Evolutionary conservation across 176 grass and related monocot genomes (phyloP), one percentile per base, ranked within the genome.

Genomic region (Raddia distichophylla): DNA sequence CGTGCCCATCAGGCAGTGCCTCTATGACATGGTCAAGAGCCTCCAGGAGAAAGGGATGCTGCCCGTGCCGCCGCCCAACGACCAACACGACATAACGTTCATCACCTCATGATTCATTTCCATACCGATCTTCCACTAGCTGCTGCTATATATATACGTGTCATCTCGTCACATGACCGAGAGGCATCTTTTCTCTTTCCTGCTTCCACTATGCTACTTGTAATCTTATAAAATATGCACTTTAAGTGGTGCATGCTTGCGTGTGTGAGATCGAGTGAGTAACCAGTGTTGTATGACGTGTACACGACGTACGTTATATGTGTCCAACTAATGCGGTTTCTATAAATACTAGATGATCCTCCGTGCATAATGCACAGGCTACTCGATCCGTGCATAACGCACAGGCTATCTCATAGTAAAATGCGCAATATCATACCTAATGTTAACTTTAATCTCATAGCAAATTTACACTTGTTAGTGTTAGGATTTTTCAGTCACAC

Each of bases 21-120:
- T 88, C 22, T 80, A 88, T 81, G 86, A 84, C 55, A 88, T 75
- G 3, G 86, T 88, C 3, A 73, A 74, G 50, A 88, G 81, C 75
- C 81, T 88, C n/a, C 86, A 88, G 86, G 86, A 88, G 44, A 88
- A 88, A 45, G 86, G 81, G 20, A 75, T 88, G 60, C 75, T 88
- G 33, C 81, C 86, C 5, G 53, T 88, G 33, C 81, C 68, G 1
- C 86, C 80, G 11, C 17, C 69, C 1, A 69, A 69, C n/a, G 64
- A 53, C 34, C 17, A 51, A 0, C 53, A 69, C 54, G 18, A 44
- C 20, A 50, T 19, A 27, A 27, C 27, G 1, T 8, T 65, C 40
- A 3, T 7, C 14, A 64, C n/a, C 48, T 60, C 55, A 33, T 78
- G 66, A 85, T 60, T 3, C 60, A 40, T 40, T 1, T 27, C 27